Conservation (phyloP, 306 rosid species). For the Lagenaria siceraria region DNA sequence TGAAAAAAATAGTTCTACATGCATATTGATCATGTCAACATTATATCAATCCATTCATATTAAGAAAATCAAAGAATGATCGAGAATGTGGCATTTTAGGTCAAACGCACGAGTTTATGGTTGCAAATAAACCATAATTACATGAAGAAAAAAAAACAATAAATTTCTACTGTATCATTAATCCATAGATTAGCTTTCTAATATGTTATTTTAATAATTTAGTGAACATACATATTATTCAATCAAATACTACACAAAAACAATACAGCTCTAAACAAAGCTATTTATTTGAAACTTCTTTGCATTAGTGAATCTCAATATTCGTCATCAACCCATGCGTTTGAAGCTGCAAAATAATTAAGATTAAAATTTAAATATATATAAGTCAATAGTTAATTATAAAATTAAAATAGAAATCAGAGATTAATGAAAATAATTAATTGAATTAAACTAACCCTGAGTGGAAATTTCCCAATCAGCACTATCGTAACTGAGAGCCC, state of each 20-base stretch:
- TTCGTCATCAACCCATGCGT: background rate
- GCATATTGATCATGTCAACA: too few relatives aligned
- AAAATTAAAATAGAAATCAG: too few relatives aligned
- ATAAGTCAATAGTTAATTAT: background rate
- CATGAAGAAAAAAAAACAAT: background rate
- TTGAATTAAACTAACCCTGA: slow-evolving; percentile 14
- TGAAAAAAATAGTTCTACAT: too few relatives aligned
- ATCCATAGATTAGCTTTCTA: background rate
- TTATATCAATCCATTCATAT: too few relatives aligned
- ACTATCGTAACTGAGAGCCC: slow-evolving; percentile 45
- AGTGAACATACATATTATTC: background rate
- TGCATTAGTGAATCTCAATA: background rate
- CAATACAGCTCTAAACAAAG: background rate
- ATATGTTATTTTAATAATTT: background rate
- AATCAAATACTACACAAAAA: background rate
- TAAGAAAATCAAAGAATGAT: too few relatives aligned
- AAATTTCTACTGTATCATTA: background rate
- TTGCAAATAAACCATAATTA: background rate
- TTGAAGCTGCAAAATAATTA: background rate
- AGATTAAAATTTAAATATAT: background rate
- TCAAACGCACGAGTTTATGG: background rate
- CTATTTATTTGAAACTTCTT: background rate
- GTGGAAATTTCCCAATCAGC: slow-evolving; percentile 17
- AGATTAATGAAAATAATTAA: background rate
- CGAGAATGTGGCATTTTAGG: too few relatives aligned